Evolutionary conservation across 83 land plant genomes (phyloP).

Genomic region (Picea engelmannii): DNA sequence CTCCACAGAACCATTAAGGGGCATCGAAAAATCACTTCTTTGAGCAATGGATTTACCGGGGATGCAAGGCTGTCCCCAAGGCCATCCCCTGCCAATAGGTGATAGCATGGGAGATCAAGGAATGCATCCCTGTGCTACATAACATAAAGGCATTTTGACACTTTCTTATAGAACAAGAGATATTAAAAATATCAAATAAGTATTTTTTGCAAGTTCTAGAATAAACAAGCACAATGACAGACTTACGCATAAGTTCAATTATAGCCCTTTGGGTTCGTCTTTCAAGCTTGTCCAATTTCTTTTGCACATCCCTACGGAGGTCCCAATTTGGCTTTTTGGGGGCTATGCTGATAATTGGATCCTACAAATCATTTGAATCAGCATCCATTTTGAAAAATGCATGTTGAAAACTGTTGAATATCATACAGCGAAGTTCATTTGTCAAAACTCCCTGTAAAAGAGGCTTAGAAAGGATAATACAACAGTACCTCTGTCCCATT

Average conservation of each 20-base stretch:
- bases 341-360: slow-evolving; percentile 92
- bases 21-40: too few relatives aligned
- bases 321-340: slow-evolving; percentile 99
- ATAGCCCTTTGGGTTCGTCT: slow-evolving; percentile 93
- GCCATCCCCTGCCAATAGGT: too few relatives aligned
- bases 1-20: too few relatives aligned
- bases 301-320: slow-evolving; percentile 91
- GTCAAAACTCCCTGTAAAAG: not conserved
- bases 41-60: too few relatives aligned
- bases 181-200: too few relatives aligned
- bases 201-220: too few relatives aligned
- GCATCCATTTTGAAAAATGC: not conserved
- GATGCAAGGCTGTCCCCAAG: too few relatives aligned
- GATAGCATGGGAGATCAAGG: too few relatives aligned
- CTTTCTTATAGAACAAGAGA: too few relatives aligned
- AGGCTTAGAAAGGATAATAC: not conserved
- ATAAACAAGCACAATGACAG: too few relatives aligned
- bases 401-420: not conserved
- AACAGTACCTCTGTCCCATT: slow-evolving; percentile 59
- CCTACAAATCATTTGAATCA: slow-evolving; percentile 45
- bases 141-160: too few relatives aligned
- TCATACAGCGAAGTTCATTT: not conserved
- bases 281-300: slow-evolving; percentile 97
- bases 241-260: slow-evolving; percentile 80
- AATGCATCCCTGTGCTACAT: too few relatives aligned